These are phyloP conservation scores for Lactifluus echinatus DNA, from an alignment of 768 basidiomycete genomes.

Conservation along the genomic window DNA sequence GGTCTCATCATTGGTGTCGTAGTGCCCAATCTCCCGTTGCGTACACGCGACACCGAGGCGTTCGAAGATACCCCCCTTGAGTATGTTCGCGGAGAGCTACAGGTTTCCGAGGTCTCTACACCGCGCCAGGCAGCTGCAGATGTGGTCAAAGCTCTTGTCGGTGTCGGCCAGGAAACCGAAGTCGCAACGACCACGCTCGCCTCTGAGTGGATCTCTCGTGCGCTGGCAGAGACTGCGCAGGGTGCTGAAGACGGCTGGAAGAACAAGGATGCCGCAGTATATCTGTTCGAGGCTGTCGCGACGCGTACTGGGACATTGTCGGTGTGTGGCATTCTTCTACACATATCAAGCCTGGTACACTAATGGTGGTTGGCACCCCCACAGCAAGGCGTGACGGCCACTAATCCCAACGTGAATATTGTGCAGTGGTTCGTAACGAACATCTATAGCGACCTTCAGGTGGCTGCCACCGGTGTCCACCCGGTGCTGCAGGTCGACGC, in stretches of 20 bases:
- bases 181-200: conserved; percentile 69
- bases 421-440: conserved; percentile 93
- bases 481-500: conserved; percentile 94
- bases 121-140: conserved; percentile 91
- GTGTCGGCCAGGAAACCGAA: conserved; percentile 69
- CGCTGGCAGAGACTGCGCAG: conserved; percentile 57
- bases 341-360: background rate
- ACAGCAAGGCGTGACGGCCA: conserved; percentile 88
- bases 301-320: conserved; percentile 80
- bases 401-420: conserved; percentile 86
- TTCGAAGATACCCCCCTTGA: conserved; percentile 98
- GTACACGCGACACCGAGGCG: conserved; percentile 86
- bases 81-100: conserved; percentile 47
- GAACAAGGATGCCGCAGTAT: conserved; percentile 89
- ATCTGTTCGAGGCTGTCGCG: conserved; percentile 88
- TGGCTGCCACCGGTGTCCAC: conserved; percentile 57
- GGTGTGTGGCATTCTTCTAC: conserved; percentile 34
- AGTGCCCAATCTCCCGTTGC: conserved; percentile 83
- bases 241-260: conserved; percentile 68
- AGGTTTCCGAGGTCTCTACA: conserved; percentile 66
- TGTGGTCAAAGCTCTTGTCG: conserved; percentile 85
- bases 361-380: background rate
- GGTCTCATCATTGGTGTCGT: conserved; percentile 84
- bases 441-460: conserved; percentile 79
- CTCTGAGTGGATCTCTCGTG: conserved; percentile 71